Base-by-base conservation (phyloP, 164 flowering plant species). In the Kalanchoe fedtschenkoi region DNA sequence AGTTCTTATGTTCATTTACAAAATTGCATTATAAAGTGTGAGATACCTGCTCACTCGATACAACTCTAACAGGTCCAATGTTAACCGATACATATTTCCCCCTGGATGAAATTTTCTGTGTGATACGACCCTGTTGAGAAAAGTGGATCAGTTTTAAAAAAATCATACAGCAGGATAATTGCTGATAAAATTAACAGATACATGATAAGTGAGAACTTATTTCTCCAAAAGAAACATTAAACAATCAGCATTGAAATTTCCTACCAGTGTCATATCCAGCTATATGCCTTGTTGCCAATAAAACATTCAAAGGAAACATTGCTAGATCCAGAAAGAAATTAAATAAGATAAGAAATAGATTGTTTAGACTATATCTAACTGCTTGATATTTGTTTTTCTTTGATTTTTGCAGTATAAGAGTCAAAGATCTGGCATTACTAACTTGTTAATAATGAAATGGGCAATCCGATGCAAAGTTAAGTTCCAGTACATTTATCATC, bases 21-120 rank as follows among this genome's bases (percentile, higher is more conserved):
- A 11, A 7, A 2, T 38, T 61, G 58, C 33, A 28, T 1, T 56
- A 63, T 8, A 57, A 1, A 37, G 58, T 58, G 64, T 51, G 70
- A 77, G 37, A 70, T 22, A 91, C 97, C 96, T 93, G 98, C 69
- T 93, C 97, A 66, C 97, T 85, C 34, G 98, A 93, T 61, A 80
- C 61, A 41, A 93, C 96, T 68, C 71, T 84, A 54, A 93, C 83
- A 37, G 98, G 98, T 63, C 96, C 98, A 67, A 93, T 93, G 69
- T 93, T 93, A 37, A 89, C 98, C 19, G 98, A 93, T 4, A 93
- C 92, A 61, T 93, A 93, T 72, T 93, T 93, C 33, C 98, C 98
- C 58, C 95, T 72, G 1, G 96, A 82, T 47, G 98, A 93, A 62
- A 85, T 3, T 64, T 84, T 93, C 69, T 83, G 96, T 72, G 66